These are phyloP conservation scores for Fonsecaea pugnacius DNA, from an alignment of 2,329 filamentous ascomycete species.

Conservation along the genomic window DNA sequence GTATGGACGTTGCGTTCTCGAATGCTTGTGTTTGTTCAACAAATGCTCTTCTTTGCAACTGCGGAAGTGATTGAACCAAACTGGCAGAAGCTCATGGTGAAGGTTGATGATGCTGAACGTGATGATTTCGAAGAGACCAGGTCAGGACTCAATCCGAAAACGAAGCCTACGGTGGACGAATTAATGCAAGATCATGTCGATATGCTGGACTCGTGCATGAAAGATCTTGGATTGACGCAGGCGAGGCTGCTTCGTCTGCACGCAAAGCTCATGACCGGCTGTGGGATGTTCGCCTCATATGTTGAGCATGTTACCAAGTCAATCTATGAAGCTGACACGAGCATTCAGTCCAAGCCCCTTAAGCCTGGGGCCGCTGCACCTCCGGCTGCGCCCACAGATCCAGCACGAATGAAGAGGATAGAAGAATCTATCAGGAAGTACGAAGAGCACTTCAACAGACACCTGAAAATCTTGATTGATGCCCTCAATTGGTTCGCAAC, in stretches of 20 bases:
- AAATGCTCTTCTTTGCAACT: constrained; percentile 95
- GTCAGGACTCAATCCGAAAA: constrained; percentile 42
- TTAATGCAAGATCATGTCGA: constrained; percentile 99
- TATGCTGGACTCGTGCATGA: constrained; percentile 95
- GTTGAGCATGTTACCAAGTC: constrained; percentile 84
- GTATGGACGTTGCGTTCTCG: constrained; percentile 89
- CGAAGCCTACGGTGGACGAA: constrained; percentile 84
- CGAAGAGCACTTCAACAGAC: constrained; percentile 88
- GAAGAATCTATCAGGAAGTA: constrained; percentile 88
- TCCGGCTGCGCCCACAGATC: constrained; percentile 49
- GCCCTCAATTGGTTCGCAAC: constrained; percentile 95
- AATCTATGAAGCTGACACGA: constrained; percentile 77
- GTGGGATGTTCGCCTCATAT: constrained; percentile 90
- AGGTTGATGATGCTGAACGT: constrained; percentile 66
- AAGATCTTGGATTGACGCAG: constrained; percentile 99
- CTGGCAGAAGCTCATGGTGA: constrained; percentile 91
- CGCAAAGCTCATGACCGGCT: constrained; percentile 94
- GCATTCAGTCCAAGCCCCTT: constrained; percentile 27
- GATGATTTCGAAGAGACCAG: constrained; percentile 26
- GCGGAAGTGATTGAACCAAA: constrained; percentile 97
- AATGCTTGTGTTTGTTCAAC: constrained; percentile 97
- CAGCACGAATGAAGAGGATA: constrained; percentile 70
- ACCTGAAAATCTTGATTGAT: constrained; percentile 91
- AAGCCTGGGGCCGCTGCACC: constrained; percentile 35
- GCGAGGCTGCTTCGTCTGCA: constrained; percentile 93